These are phyloP conservation scores for Gynochthodes officinalis DNA, from an alignment of 257 asterid genomes.

Conservation along the genomic window DNA sequence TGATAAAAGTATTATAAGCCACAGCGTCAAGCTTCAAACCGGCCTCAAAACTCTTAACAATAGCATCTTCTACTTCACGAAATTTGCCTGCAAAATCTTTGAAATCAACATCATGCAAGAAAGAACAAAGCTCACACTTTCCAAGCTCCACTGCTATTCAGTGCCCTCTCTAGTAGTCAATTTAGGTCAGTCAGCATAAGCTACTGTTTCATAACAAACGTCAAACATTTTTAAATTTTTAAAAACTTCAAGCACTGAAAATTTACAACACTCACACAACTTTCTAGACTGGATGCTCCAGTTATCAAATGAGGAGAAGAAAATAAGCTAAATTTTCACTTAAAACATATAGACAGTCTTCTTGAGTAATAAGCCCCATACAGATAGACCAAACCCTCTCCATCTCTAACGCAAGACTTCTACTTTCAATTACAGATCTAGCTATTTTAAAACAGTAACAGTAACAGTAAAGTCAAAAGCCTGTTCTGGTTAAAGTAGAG, in stretches of 20 bases:
- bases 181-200: background rate
- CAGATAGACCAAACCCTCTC: background rate
- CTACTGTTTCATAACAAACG: background rate
- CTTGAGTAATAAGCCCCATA: background rate
- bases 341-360: background rate
- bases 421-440: too few species aligned
- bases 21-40: slow-evolving; percentile 83
- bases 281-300: background rate
- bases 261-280: background rate
- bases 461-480: background rate
- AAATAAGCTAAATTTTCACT: background rate
- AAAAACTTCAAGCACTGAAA: background rate
- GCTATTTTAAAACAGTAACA: background rate
- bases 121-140: slow-evolving; percentile 16
- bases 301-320: background rate
- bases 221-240: background rate
- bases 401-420: background rate
- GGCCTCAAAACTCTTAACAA: slow-evolving; percentile 48
- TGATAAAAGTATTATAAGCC: slow-evolving; percentile 89
- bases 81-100: slow-evolving; percentile 54
- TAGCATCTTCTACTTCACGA: slow-evolving; percentile 52
- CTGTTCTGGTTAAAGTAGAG: background rate
- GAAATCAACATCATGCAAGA: slow-evolving; percentile 10
- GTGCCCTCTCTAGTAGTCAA: background rate
- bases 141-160: slow-evolving; percentile 4